Evolutionary conservation across 2,329 filamentous ascomycete genomes (phyloP), one percentile per base, ranked within the genome.

Genomic region (Neurospora crassa): DNA sequence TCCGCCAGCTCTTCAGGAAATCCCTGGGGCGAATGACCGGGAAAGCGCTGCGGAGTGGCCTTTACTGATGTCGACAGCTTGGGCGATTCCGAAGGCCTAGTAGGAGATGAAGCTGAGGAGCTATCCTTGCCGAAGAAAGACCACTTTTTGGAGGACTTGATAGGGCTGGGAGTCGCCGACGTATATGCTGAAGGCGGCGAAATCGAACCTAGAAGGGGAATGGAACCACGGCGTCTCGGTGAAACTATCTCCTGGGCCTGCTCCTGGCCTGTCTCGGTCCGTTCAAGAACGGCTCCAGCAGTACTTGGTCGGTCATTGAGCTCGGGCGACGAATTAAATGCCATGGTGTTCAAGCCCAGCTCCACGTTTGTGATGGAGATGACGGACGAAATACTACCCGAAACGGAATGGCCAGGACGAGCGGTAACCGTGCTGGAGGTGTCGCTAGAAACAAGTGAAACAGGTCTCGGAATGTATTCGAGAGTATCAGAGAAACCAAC

Each of bases 401-500:
- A 91, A 42, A 92, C 85, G 1, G 90, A 92, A 79, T 95, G 92
- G 5, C 89, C 88, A 3, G 86, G 86, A 37, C 89, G 87, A 20
- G 90, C 86, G 0, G 92, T 93, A 70, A 89, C 83, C 2, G 91
- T 96, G 78, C 90, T 94, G 67, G 93, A 91, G 0, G 92, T 93
- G 78, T 96, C 93, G 24, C 90, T 94, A 1, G 93, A 97, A 16
- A 96, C 89, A 24, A 94, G 84, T 1, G 94, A 97, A 20, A 96
- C 82, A 0, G 94, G 94, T 12, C 93, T 88, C 5, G 91, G 91
- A 76, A 94, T 94, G 74, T 92, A 94, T 79, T 96, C 92, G 40
- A 96, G 85, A 12, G 89, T 92, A 74, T 96, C 93, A 0, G 92
- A 93, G 78, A 97, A 97, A 0, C 91, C 92, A 67, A 97, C 93